Evolutionary conservation across 768 basidiomycete genomes (phyloP).

Genomic region (Suillus americanus): DNA sequence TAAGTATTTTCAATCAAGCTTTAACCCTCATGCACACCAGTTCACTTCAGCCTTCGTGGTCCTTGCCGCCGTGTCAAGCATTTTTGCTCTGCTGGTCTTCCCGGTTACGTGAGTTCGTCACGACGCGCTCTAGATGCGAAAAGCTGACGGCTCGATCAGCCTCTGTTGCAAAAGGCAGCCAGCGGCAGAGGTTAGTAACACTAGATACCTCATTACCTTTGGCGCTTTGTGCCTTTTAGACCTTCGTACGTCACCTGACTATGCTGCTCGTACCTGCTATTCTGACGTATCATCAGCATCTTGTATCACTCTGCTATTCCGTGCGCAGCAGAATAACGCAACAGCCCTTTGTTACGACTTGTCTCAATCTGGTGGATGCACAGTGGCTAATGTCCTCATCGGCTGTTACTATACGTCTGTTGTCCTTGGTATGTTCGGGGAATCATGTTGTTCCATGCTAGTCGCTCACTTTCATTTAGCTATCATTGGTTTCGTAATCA

Average conservation of each 20-base stretch:
- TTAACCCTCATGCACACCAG: background rate
- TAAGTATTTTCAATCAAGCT: conserved; percentile 9
- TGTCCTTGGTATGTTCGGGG: conserved; percentile 23
- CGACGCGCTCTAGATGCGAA: background rate
- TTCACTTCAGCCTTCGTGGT: conserved; percentile 19
- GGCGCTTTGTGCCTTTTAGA: conserved; percentile 17
- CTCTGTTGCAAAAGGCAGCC: conserved; percentile 10
- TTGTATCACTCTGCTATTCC: conserved; percentile 24
- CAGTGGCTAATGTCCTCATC: conserved; percentile 22
- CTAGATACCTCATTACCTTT: conserved; percentile 22
- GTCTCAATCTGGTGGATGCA: conserved; percentile 16
- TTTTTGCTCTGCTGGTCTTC: conserved; percentile 14
- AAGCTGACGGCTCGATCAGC: conserved; percentile 9
- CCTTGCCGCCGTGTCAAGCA: conserved; percentile 12
- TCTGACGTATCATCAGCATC: conserved; percentile 13
- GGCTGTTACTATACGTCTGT: conserved; percentile 28
- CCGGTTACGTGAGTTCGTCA: conserved; percentile 16
- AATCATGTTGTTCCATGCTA: background rate
- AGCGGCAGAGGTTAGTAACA: conserved; percentile 21
- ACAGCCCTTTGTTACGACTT: conserved; percentile 31
- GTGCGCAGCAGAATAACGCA: conserved; percentile 21
- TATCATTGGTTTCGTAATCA: conserved; percentile 18
- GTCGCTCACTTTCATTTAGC: conserved; percentile 13
- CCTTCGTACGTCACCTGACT: conserved; percentile 14
- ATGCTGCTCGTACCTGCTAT: background rate